Base-by-base conservation (phyloP, 1,284 basidiomycete genomes). In the Pascua sp. region DNA sequence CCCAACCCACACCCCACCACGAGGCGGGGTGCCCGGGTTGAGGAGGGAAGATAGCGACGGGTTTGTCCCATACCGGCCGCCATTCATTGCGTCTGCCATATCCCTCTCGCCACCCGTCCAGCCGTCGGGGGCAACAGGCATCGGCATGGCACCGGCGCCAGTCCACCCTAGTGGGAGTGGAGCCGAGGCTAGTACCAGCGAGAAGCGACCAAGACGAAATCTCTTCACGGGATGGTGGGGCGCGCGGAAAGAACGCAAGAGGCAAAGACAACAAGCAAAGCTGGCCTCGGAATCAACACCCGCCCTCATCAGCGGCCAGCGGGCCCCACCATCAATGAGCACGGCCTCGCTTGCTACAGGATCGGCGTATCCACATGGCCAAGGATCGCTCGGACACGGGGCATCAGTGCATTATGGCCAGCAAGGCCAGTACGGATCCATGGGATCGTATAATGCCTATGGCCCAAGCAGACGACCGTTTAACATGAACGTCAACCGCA, bases 41-140 rank as follows among this genome's bases (percentile, higher is more conserved):
- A 32, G 24, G 24, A 32, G 24, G 24, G 4, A 16, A 18, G 53
- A 52, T 15, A 18, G 32, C 32, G 60, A 62, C 24, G 60, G 51
- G 39, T 59, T 38, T 17, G 60, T 62, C 11, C 60, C 60, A 1
- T 62, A 62, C 42, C 60, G 60, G 38, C 60, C 60, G 13, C 60
- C 60, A 2, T 59, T 49, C 38, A 47, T 48, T 10, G 51, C 57
- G 36, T 51, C 56, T 13, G 42, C 51, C 15, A 13, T 40, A 0
- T 50, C 47, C 15, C 36, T 53, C 9, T 56, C 58, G 8, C 47
- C 50, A 10, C 56, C 51, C 2, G 51, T 62, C 9, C 53, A 49
- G 42, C 60, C 60, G 11, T 59, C 57, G 10, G 60, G 60, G 9
- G 60, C 60, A 4, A 51, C 54, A 38, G 60, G 60, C 8, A 62